Conservation (phyloP, 805 yeast species). For the Ogataea pini region DNA sequence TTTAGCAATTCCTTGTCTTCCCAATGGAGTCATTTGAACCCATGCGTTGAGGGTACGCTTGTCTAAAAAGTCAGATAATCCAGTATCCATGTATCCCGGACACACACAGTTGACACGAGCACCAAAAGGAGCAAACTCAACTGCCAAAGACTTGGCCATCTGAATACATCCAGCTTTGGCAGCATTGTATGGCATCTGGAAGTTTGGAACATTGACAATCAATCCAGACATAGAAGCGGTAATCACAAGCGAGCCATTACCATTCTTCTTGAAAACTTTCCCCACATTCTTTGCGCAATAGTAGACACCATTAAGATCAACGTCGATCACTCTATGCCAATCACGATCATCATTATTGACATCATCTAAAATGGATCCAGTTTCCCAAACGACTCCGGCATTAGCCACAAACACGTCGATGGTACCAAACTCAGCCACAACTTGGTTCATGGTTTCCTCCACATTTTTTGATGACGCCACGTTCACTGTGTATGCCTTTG, state of each 20-base stretch:
- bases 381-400: constrained; percentile 41
- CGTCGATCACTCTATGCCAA: constrained; percentile 47
- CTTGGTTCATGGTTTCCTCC: constrained; percentile 33
- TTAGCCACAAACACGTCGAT: constrained; percentile 45
- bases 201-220: constrained; percentile 54
- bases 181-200: constrained; percentile 51
- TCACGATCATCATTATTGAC: constrained; percentile 36
- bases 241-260: constrained; percentile 50
- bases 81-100: constrained; percentile 56
- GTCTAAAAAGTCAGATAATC: constrained; percentile 38
- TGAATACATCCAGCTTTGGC: constrained; percentile 54
- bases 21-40: constrained; percentile 43
- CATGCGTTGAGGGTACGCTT: constrained; percentile 31
- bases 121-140: constrained; percentile 47
- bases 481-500: constrained; percentile 35
- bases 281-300: constrained; percentile 55
- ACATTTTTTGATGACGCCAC: constrained; percentile 40
- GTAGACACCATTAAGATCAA: constrained; percentile 52
- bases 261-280: constrained; percentile 47
- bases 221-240: constrained; percentile 60
- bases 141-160: constrained; percentile 48
- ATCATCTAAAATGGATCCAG: constrained; percentile 36
- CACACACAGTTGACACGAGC: constrained; percentile 54
- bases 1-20: constrained; percentile 52
- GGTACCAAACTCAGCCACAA: constrained; percentile 41